Evolutionary conservation across 2,329 filamentous ascomycete genomes (phyloP), one percentile per base, ranked within the genome.

Genomic region (Ceratocystiopsis minuta): DNA sequence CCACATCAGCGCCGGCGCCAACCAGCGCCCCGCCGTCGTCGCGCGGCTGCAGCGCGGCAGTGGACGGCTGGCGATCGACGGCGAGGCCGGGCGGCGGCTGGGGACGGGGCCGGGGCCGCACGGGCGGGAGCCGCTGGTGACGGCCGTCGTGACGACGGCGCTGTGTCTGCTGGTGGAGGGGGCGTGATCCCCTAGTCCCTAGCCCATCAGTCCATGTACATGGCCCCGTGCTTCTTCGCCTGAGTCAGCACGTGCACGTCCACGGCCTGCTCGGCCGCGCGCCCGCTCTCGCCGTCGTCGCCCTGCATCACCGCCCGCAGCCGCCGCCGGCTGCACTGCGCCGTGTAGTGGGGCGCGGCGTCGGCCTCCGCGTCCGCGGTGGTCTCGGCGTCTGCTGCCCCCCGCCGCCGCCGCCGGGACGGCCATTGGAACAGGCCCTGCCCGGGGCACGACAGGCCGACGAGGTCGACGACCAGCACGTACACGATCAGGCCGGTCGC

Each of bases 101-200:
- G 7, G 7, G 24, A 28, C 5, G 11, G 5, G 24, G 24, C 6
- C 24, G 5, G 7, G 24, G 6, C 7, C 20, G 7, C 20, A 1
- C 7, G 6, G 6, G 24, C 24, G 24, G 24, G 24, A 28, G 24
- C 24, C 2, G 9, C 7, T 28, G 2, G 24, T 28, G 24, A 10
- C 24, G 24, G 24, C 24, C 5, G 60, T 69, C 11, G 62, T 78
- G 16, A 64, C 66, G 36, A 75, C 68, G 15, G 73, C 67, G 44
- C 49, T 79, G 43, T 55, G 67, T 15, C 75, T 80, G 73, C 53
- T 79, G 49, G 78, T 79, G 65, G 72, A 69, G 55, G 76, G 79
- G 61, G 59, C 75, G 39, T 75, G n/a, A n/a, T n/a, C n/a, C n/a
- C n/a, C n/a, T n/a, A n/a, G n/a, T 79, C 53, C 59, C 20, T 20